phyloP scores from a whole-genome alignment of 345 rosid genomes.

The Punica granatum region DNA sequence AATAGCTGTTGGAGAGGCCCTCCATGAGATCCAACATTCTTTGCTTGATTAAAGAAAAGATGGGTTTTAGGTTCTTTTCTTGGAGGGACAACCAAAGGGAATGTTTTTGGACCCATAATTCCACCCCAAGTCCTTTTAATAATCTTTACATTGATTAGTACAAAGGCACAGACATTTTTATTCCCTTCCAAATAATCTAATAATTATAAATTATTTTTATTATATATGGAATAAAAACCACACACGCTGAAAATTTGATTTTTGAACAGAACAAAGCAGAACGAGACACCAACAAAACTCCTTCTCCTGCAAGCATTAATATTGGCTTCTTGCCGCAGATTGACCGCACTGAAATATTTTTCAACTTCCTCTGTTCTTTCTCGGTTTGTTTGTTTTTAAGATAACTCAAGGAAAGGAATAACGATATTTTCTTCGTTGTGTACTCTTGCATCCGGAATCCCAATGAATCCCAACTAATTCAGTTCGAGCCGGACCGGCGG shows the following conservation, averaged over 20 bases:
- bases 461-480: too few species aligned
- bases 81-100: neutral
- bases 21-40: slow-evolving; percentile 13
- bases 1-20: too few species aligned
- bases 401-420: neutral
- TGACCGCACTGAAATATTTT: slow-evolving; percentile 8
- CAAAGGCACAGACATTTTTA: neutral
- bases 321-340: neutral
- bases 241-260: neutral
- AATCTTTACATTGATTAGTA: neutral
- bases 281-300: slow-evolving; percentile 7
- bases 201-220: neutral
- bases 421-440: too few species aligned
- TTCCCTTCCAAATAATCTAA: neutral
- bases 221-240: neutral
- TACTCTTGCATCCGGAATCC: too few species aligned
- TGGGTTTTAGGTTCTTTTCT: neutral
- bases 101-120: neutral
- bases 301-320: slow-evolving; percentile 1
- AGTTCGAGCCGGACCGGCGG: too few species aligned
- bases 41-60: slow-evolving; percentile 5
- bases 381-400: neutral
- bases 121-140: neutral
- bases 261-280: slow-evolving; percentile 1
- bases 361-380: neutral